A percentile compares a stretch with the other conserved stretches of the same genome.
phyloP scores from a whole-genome alignment of 768 basidiomycete genomes.

The Podaxis sp. region DNA sequence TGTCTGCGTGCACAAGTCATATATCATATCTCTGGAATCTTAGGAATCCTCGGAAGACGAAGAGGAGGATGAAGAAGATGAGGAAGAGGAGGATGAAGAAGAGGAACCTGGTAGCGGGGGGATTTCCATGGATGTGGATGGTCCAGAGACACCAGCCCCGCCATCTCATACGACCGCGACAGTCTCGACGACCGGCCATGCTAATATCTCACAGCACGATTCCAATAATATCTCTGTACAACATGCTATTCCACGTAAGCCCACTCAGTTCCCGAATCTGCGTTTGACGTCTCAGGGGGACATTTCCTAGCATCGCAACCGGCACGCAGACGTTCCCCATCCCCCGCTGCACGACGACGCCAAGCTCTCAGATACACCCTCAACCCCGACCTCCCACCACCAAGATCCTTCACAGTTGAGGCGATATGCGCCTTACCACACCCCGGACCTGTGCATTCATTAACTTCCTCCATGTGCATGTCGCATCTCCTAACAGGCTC shows the following conservation, averaged over 20 bases:
- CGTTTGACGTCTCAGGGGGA: background rate
- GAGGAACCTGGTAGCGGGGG: conserved; percentile 35
- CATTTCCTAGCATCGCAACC: conserved; percentile 20
- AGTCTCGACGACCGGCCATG: conserved; percentile 2
- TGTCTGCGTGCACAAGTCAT: background rate
- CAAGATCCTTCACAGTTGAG: conserved; percentile 81
- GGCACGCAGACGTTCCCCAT: conserved; percentile 28
- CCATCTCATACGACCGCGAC: conserved; percentile 12
- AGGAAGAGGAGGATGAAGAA: conserved; percentile 50
- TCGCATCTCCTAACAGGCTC: conserved; percentile 88
- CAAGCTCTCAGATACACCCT: conserved; percentile 35
- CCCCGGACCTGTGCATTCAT: conserved; percentile 83
- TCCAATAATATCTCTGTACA: background rate
- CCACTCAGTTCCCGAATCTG: background rate
- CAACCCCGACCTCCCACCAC: conserved; percentile 20
- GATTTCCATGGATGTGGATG: conserved; percentile 27
- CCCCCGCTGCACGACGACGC: conserved; percentile 34
- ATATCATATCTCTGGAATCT: background rate
- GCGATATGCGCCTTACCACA: conserved; percentile 91
- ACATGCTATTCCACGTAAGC: conserved; percentile 11
- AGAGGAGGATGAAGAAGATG: conserved; percentile 48
- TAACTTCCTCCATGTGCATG: conserved; percentile 84
- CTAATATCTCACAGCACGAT: conserved; percentile 11
- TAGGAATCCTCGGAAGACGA: conserved; percentile 45
- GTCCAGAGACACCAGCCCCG: conserved; percentile 12